Evolutionary conservation across 345 rosid genomes (phyloP).

Genomic region (Melaleuca quinquenervia): DNA sequence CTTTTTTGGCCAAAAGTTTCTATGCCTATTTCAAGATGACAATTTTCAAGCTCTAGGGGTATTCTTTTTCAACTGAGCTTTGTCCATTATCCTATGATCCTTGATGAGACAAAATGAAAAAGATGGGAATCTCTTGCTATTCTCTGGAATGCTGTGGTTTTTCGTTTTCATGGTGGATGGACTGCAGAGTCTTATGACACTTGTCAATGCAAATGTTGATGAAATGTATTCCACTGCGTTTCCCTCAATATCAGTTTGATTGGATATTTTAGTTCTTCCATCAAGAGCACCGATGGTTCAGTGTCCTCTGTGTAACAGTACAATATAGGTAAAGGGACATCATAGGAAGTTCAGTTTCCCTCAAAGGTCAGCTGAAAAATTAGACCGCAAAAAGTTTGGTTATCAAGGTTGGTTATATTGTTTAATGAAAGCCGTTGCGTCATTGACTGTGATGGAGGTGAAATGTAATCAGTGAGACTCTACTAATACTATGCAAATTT

Average conservation of each 20-base stretch:
- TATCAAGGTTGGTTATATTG: not conserved
- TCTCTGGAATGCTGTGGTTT: not conserved
- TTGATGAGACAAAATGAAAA: not conserved
- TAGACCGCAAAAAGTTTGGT: not conserved
- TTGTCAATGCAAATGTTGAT: not conserved
- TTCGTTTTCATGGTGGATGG: not conserved
- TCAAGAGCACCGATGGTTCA: not conserved
- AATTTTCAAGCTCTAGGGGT: not conserved
- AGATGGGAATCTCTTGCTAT: not conserved
- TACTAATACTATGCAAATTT: not conserved
- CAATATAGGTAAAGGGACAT: not conserved
- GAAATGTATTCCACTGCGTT: not conserved
- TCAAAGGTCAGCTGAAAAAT: not conserved
- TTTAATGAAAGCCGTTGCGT: not conserved
- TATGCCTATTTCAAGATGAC: not conserved
- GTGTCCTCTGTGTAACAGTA: not conserved
- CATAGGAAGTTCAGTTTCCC: not conserved
- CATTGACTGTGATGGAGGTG: not conserved
- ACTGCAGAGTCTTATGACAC: not conserved
- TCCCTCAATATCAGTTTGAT: not conserved
- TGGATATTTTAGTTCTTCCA: not conserved
- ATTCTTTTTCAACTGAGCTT: not conserved
- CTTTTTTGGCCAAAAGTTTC: not conserved
- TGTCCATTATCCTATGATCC: not conserved
- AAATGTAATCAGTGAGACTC: not conserved